These are phyloP conservation scores for Arthrobotrys pseudoclavata DNA, from an alignment of 2,329 filamentous ascomycete genomes.

Conservation along the genomic window DNA sequence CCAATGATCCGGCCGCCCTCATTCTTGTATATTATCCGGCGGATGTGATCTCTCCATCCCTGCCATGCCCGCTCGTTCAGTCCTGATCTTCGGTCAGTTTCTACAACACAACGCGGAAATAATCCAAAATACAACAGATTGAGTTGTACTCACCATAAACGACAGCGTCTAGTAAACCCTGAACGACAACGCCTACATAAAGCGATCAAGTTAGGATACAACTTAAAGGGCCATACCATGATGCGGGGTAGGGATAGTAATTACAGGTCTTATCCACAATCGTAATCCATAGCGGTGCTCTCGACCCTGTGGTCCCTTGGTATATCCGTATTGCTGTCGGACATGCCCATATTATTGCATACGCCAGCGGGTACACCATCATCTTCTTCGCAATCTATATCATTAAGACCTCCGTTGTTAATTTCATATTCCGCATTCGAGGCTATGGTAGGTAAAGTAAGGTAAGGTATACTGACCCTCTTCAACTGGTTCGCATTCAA, in stretches of 20 bases:
- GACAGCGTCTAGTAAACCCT: conserved; percentile 67
- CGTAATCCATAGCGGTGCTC: conserved; percentile 66
- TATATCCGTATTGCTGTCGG: conserved; percentile 67
- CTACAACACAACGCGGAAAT: conserved; percentile 31
- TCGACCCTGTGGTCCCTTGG: conserved; percentile 65
- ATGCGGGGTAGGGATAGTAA: background rate
- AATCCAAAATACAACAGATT: conserved; percentile 29
- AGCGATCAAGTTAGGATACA: background rate
- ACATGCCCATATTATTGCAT: conserved; percentile 67
- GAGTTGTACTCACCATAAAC: conserved; percentile 65
- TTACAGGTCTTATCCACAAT: conserved; percentile 65
- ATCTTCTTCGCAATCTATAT: conserved; percentile 67
- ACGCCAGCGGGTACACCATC: conserved; percentile 67
- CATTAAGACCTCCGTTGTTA: background rate
- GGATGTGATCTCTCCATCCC: conserved; percentile 59
- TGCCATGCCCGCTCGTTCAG: conserved; percentile 61
- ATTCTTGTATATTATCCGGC: conserved; percentile 46
- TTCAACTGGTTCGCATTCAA: conserved; percentile 60
- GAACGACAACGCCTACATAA: conserved; percentile 66
- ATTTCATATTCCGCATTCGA: background rate
- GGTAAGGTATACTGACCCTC: conserved; percentile 55
- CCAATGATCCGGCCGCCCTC: conserved; percentile 49
- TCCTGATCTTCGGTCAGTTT: conserved; percentile 40
- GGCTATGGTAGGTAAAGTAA: too few species aligned
- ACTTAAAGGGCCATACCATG: background rate